Percentiles rank a stretch among this genome's conserved stretches.
phyloP scores from a whole-genome alignment of 306 rosid genomes.

The Castanea sativa region DNA sequence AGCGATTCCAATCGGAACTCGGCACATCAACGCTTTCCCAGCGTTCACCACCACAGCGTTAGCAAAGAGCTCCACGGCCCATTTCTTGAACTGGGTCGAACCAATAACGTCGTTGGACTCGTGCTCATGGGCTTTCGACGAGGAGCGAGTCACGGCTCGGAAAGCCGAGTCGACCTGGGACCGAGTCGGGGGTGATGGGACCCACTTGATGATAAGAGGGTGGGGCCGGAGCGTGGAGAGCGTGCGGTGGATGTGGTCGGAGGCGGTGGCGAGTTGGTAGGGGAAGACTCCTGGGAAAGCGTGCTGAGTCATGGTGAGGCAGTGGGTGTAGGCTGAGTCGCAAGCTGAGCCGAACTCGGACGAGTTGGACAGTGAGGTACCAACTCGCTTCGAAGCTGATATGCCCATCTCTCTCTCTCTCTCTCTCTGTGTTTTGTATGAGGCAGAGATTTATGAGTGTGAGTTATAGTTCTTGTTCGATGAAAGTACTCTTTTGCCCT shows the following conservation, averaged over 20 bases:
- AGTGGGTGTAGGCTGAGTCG: slow-evolving; percentile 51
- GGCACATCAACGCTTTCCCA: slow-evolving; percentile 38
- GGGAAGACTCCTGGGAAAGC: slow-evolving; percentile 64
- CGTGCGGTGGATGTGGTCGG: slow-evolving; percentile 52
- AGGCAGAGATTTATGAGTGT: too few species aligned
- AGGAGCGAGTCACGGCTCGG: slow-evolving; percentile 23
- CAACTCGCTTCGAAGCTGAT: slow-evolving; percentile 66
- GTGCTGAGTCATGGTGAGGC: slow-evolving; percentile 63
- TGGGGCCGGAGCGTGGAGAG: slow-evolving; percentile 34
- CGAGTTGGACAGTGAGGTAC: slow-evolving; percentile 36
- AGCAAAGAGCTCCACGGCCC: slow-evolving; percentile 66
- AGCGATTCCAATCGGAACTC: slow-evolving; percentile 68
- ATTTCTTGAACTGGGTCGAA: slow-evolving; percentile 41
- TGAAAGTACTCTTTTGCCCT: too few species aligned
- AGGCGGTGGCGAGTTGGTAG: slow-evolving; percentile 68
- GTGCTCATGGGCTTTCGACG: too few species aligned
- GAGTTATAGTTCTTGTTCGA: too few species aligned
- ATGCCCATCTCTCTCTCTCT: slow-evolving; percentile 45
- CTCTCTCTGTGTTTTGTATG: background rate
- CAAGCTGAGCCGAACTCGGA: slow-evolving; percentile 60
- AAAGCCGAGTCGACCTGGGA: slow-evolving; percentile 65
- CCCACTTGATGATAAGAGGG: slow-evolving; percentile 58
- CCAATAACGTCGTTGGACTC: slow-evolving; percentile 13
- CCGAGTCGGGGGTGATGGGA: slow-evolving; percentile 56
- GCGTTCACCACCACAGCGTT: slow-evolving; percentile 52